These are phyloP conservation scores for Phanerochaete sordida DNA, from an alignment of 768 basidiomycete genomes.

Conservation along the genomic window DNA sequence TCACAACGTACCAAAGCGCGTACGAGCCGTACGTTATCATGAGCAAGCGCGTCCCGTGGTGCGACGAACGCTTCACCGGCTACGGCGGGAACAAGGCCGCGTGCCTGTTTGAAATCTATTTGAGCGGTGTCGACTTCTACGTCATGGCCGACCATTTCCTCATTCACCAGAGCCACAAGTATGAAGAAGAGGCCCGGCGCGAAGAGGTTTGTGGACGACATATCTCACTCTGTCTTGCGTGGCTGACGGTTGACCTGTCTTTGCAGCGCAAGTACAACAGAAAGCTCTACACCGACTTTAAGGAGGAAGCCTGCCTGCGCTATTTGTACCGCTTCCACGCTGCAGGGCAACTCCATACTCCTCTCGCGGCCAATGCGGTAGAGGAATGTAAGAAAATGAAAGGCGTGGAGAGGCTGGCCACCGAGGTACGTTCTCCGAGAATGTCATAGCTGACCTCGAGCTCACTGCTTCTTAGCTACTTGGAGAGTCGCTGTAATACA, in stretches of 20 bases:
- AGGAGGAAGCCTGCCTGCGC: constrained; percentile 70
- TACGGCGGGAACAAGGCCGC: constrained; percentile 94
- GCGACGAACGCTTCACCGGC: constrained; percentile 87
- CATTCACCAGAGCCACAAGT: constrained; percentile 81
- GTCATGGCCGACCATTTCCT: constrained; percentile 87
- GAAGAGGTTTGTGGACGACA: no score
- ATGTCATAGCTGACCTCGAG: background rate
- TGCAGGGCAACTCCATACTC: constrained; percentile 45
- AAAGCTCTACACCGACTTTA: constrained; percentile 74
- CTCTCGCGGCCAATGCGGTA: constrained; percentile 49
- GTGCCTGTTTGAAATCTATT: constrained; percentile 87
- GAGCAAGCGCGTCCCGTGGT: constrained; percentile 76
- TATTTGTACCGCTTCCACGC: constrained; percentile 62
- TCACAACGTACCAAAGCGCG: constrained; percentile 72
- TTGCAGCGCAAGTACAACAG: constrained; percentile 68
- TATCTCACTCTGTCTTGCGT: background rate
- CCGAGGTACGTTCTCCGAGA: constrained; percentile 30
- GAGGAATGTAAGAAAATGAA: constrained; percentile 67
- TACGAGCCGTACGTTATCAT: constrained; percentile 91
- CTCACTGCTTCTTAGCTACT: background rate
- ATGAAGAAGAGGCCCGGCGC: constrained; percentile 71
- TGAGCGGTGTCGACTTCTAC: constrained; percentile 80
- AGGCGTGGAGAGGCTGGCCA: constrained; percentile 38
- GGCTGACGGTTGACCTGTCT: background rate
- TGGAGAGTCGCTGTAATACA: background rate